Evolutionary conservation across 2,329 filamentous ascomycete species (phyloP), one percentile per base, ranked within the genome.

Genomic region (Phyllosticta citribraziliensis): DNA sequence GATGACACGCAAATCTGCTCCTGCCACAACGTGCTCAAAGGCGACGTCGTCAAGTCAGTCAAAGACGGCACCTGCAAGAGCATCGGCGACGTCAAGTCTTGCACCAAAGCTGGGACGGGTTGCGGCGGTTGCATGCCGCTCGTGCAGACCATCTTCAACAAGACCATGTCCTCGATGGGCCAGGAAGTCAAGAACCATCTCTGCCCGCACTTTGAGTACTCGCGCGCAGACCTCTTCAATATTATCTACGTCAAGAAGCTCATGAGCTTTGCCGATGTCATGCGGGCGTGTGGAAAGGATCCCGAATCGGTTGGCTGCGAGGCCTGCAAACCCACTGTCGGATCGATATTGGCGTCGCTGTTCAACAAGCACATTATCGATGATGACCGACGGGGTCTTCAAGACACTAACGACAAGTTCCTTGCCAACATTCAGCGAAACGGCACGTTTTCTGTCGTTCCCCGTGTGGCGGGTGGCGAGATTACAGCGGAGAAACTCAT

Each of bases 1-100:
- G 89, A 94, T 67, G 89, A 94, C 69, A 89, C 89, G 0, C 92
- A 96, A 70, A 88, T 96, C 64, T 96, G 91, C 74, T 94, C 90
- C 1, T 96, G 91, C 67, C 91, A 96, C 78, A 96, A 96, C 70
- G 91, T 96, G 52, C 87, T 85, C 24, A 96, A 96, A 72, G 88
- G 88, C 17, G 89, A 93, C 67, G 80, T 96, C 0, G 84, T 87
- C 53, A 82, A 82, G 4, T 79, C 78, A 1, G 83, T 93, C 71
- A 92, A 92, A 67, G 84, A 88, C 58, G 91, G 89, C 50, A 85
- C 82, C 2, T 95, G 90, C 79, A 94, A 88, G 70, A 88, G 88
- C 25, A 82, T 96, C 53, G 87, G 85, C 58, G 88, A 93, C 60
- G 81, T 96, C 70, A 96, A 96, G 74, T 84, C 88, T 1, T 95